Conservation (phyloP, 2,329 filamentous ascomycete species). For the Penicillium sp. region DNA sequence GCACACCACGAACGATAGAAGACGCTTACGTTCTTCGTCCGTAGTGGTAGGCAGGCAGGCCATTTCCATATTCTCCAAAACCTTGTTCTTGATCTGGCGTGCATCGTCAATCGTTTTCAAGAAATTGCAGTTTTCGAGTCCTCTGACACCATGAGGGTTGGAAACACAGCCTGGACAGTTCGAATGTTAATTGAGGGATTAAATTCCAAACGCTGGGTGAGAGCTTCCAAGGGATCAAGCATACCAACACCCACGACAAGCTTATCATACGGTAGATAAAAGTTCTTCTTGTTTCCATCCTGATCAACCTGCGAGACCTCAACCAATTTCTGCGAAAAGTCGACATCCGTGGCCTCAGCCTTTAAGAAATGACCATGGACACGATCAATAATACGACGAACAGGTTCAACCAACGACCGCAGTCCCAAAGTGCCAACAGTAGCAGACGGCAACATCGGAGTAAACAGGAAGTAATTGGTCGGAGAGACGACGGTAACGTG, state of each 20-base stretch:
- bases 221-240: constrained; percentile 18
- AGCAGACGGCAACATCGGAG: constrained; percentile 93
- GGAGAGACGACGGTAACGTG: constrained; percentile 94
- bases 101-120: constrained; percentile 95
- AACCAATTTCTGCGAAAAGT: constrained; percentile 86
- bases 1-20: constrained; percentile 93
- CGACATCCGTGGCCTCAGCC: constrained; percentile 80
- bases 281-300: constrained; percentile 69
- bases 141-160: constrained; percentile 93
- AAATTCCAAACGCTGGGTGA: neutral
- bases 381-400: constrained; percentile 74
- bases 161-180: constrained; percentile 65
- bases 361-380: constrained; percentile 87
- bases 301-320: constrained; percentile 74
- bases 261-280: constrained; percentile 98
- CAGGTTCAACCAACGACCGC: constrained; percentile 86
- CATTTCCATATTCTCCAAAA: constrained; percentile 84
- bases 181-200: constrained; percentile 7
- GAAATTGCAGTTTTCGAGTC: constrained; percentile 89
- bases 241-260: constrained; percentile 79
- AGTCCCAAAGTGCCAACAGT: constrained; percentile 94
- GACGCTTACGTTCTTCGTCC: constrained; percentile 79
- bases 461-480: constrained; percentile 96
- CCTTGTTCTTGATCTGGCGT: constrained; percentile 78
- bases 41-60: constrained; percentile 89